phyloP scores from a whole-genome alignment of 208 protist genomes.

The Trypanosoma melophagium region DNA sequence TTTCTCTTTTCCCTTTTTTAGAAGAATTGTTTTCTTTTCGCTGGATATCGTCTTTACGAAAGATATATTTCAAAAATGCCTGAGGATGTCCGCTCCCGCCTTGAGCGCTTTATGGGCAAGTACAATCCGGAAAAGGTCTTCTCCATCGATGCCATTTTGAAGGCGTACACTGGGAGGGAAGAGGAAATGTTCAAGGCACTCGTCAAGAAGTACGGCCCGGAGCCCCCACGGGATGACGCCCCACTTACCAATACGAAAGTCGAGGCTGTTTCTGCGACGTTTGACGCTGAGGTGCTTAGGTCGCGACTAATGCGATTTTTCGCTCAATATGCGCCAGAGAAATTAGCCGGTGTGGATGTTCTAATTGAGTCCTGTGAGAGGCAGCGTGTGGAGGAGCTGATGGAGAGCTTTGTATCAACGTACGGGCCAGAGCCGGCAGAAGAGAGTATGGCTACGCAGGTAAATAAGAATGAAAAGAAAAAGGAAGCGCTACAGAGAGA shows the following conservation, averaged over 20 bases:
- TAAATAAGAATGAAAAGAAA: background rate
- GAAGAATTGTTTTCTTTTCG: background rate
- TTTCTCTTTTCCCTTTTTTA: background rate
- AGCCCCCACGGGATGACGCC: slow-evolving; percentile 32
- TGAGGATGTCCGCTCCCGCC: slow-evolving; percentile 4
- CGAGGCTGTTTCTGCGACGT: background rate
- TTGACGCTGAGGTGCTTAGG: background rate
- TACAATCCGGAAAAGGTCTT: slow-evolving; percentile 28
- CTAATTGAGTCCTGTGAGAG: slow-evolving; percentile 10
- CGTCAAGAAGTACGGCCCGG: slow-evolving; percentile 76
- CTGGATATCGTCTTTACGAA: background rate
- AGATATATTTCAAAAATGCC: background rate
- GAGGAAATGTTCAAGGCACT: slow-evolving; percentile 63
- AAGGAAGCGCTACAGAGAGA: background rate
- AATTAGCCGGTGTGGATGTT: slow-evolving; percentile 17
- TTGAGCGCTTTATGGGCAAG: slow-evolving; percentile 28
- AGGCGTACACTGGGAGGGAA: slow-evolving; percentile 55
- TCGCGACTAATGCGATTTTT: slow-evolving; percentile 17
- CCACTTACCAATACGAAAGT: background rate
- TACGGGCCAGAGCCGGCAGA: slow-evolving; percentile 24
- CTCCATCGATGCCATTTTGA: slow-evolving; percentile 21
- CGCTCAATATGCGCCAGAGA: slow-evolving; percentile 20
- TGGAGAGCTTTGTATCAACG: slow-evolving; percentile 10
- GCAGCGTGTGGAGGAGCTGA: background rate
- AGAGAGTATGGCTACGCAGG: background rate